Evolutionary conservation across 129 eudicot genomes (phyloP), one percentile per base, ranked within the genome.

Genomic region (Flaveria trinervia): DNA sequence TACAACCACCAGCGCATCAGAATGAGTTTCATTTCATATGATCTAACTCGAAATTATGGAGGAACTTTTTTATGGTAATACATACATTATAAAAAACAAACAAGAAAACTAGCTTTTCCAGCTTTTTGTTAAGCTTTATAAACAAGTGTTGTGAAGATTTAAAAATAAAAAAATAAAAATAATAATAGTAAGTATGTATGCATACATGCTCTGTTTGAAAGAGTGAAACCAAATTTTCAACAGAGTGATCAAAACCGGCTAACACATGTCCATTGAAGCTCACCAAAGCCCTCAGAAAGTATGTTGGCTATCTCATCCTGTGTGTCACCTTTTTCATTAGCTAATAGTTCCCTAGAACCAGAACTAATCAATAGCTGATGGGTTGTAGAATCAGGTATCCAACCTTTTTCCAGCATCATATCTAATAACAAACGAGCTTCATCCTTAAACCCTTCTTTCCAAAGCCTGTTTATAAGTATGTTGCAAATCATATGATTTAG

Each of bases 301-400:
- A 92, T 92, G 81, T 84, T 79, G 65, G 83, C 76, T 68, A 92
- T 82, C 22, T 82, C 80, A 84, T 92, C 97, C 70, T 55, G 77
- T 17, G 9, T 43, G 61, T 81, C 74, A 17, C 76, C 46, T 33
- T 81, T 64, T 39, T 78, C 84, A 22, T 39, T 10, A 18, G 46
- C 11, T 15, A 49, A 26, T 18, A 51, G 65, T 16, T 81, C 85
- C 48, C 73, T 23, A 45, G 2, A 61, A 76, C 72, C 68, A 25
- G 86, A 69, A 70, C 83, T 84, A 74, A 92, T 82, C 72, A 92
- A 77, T 73, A 85, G 68, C 44, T 72, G 68, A 84, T 92, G 96
- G 41, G 96, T 92, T 44, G 70, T 57, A 52, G 87, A 82, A 76
- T 88, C 91, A 2, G 97, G 97, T 23, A 92, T 90, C 96, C 91